Conservation (phyloP, 2,329 filamentous ascomycete genomes). For the Fusarium subtropicale region DNA sequence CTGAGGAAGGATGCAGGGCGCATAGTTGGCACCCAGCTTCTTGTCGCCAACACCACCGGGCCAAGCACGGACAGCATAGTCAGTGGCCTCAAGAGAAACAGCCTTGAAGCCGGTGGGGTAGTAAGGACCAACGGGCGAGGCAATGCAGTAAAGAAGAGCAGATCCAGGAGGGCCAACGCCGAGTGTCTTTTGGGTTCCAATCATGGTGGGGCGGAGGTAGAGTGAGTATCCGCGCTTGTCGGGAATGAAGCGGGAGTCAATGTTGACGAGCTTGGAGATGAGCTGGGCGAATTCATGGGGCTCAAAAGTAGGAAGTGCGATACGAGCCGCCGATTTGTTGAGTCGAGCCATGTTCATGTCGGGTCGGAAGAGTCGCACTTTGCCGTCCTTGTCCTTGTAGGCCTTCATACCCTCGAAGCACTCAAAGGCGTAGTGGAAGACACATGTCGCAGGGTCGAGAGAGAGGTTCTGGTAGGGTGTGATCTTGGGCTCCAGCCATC, state of each 20-base stretch:
- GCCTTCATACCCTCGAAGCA: slow-evolving; percentile 99
- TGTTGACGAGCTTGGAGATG: slow-evolving; percentile 80
- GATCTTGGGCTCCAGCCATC: slow-evolving; percentile 87
- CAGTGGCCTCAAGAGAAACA: slow-evolving; percentile 92
- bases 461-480: slow-evolving; percentile 96
- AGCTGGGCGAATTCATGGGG: slow-evolving; percentile 79
- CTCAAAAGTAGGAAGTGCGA: slow-evolving; percentile 91
- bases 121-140: slow-evolving; percentile 95
- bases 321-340: slow-evolving; percentile 90
- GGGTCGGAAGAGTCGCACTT: slow-evolving; percentile 89
- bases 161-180: slow-evolving; percentile 93
- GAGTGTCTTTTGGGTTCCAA: slow-evolving; percentile 94
- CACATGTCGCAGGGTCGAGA: slow-evolving; percentile 94
- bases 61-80: slow-evolving; percentile 97
- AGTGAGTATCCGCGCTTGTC: slow-evolving; percentile 88
- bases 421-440: slow-evolving; percentile 98
- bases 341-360: slow-evolving; percentile 96
- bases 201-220: slow-evolving; percentile 96
- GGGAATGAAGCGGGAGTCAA: slow-evolving; percentile 92
- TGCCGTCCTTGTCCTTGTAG: slow-evolving; percentile 86
- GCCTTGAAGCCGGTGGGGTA: slow-evolving; percentile 99
- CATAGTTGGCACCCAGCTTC: slow-evolving; percentile 99
- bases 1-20: slow-evolving; percentile 98
- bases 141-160: slow-evolving; percentile 93
- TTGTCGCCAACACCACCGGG: slow-evolving; percentile 97